Conservation (phyloP, 495 filamentous ascomycete genomes). For the Xylona heveae region DNA sequence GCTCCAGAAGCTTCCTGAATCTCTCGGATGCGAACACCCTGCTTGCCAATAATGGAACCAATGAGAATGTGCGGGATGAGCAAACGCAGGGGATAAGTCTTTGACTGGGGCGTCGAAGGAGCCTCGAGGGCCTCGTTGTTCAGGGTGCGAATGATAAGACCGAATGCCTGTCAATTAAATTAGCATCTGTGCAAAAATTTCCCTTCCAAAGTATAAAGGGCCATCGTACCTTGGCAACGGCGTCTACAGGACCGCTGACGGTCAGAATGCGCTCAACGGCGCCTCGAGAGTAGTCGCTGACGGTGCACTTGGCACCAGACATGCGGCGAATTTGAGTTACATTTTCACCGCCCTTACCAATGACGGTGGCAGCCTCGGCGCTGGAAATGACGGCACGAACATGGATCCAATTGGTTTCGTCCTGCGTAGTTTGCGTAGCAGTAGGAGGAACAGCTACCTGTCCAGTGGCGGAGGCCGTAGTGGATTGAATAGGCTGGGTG, state of each 20-base stretch:
- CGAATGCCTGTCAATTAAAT: conserved; percentile 52
- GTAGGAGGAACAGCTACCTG: conserved; percentile 27
- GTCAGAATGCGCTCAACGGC: conserved; percentile 94
- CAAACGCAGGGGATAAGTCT: conserved; percentile 90
- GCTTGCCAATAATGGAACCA: conserved; percentile 96
- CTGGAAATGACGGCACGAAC: conserved; percentile 91
- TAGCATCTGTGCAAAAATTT: background rate
- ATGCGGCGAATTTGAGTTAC: conserved; percentile 81
- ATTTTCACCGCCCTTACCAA: conserved; percentile 97
- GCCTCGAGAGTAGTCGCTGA: conserved; percentile 92
- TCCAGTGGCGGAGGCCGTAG: conserved; percentile 26
- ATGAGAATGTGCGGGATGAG: conserved; percentile 94
- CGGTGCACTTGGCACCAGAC: conserved; percentile 92
- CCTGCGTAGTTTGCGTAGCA: no score
- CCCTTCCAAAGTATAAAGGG: background rate
- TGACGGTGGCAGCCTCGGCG: conserved; percentile 89
- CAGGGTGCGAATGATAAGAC: conserved; percentile 88
- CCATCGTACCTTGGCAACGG: conserved; percentile 67
- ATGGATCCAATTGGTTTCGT: conserved; percentile 93
- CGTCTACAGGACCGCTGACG: conserved; percentile 86
- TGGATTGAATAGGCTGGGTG: conserved; percentile 47
- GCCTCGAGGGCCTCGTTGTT: conserved; percentile 85
- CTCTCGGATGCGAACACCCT: conserved; percentile 84
- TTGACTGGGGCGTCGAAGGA: conserved; percentile 75
- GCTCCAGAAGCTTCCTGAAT: conserved; percentile 96